A percentile compares a stretch with the other conserved stretches of the same genome.
These are phyloP conservation scores for Cutaneotrichosporon cutaneum DNA, from an alignment of 1,284 basidiomycete species.

Conservation along the genomic window DNA sequence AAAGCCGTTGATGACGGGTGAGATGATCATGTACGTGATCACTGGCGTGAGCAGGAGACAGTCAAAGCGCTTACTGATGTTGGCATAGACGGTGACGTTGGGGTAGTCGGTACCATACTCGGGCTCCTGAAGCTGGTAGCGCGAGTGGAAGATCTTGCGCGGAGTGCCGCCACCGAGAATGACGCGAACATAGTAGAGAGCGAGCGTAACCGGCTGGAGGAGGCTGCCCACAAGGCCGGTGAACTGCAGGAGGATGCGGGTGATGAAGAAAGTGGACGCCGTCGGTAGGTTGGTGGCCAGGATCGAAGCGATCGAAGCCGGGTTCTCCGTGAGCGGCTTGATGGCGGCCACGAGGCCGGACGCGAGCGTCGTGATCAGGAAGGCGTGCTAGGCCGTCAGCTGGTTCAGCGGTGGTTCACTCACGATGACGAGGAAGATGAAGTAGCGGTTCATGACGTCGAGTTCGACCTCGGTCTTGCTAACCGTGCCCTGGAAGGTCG, in stretches of 20 bases:
- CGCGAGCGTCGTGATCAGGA: conserved; percentile 68
- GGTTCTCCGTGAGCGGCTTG: conserved; percentile 47
- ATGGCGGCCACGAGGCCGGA: conserved; percentile 61
- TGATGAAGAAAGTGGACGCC: conserved; percentile 77
- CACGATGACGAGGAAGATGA: conserved; percentile 69
- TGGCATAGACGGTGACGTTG: conserved; percentile 66
- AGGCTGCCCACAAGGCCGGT: conserved; percentile 54
- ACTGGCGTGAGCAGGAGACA: conserved; percentile 47
- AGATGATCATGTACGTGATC: conserved; percentile 82
- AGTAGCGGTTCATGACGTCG: conserved; percentile 72
- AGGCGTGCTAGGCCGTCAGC: conserved; percentile 54
- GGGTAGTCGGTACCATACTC: conserved; percentile 81
- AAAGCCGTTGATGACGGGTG: conserved; percentile 91
- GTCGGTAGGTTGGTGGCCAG: conserved; percentile 65
- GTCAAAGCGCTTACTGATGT: conserved; percentile 63
- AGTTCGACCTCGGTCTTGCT: conserved; percentile 69
- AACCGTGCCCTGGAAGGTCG: conserved; percentile 70
- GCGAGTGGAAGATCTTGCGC: conserved; percentile 54
- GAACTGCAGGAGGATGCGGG: conserved; percentile 61
- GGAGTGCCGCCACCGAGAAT: conserved; percentile 56
- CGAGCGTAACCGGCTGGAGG: conserved; percentile 63
- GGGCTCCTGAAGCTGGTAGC: conserved; percentile 45
- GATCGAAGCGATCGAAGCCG: conserved; percentile 57
- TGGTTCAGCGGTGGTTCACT: conserved; percentile 25
- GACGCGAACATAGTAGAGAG: conserved; percentile 66